Evolutionary conservation across 805 yeast genomes (phyloP).

Genomic region (Metschnikowia drakensbergensis): DNA sequence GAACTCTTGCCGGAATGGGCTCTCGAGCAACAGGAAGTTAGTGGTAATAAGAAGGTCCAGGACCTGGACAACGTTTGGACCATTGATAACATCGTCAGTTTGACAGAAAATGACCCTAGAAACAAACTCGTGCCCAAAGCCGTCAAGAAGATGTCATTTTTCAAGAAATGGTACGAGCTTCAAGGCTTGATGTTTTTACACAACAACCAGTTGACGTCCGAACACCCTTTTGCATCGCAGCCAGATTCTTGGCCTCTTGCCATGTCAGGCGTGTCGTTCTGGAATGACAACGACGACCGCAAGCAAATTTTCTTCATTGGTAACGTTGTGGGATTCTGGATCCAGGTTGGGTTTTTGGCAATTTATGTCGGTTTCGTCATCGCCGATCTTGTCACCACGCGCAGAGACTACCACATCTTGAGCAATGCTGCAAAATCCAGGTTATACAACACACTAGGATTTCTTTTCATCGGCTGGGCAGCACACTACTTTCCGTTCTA

Average conservation of each 20-base stretch:
- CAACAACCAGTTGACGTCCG: conserved; percentile 79
- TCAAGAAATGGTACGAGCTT: conserved; percentile 84
- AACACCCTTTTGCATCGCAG: conserved; percentile 93
- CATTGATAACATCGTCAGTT: conserved; percentile 62
- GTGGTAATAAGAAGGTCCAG: conserved; percentile 81
- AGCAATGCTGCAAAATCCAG: conserved; percentile 61
- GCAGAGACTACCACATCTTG: conserved; percentile 62
- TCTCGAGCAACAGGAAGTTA: conserved; percentile 83
- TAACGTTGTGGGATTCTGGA: conserved; percentile 88
- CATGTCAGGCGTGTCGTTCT: conserved; percentile 88
- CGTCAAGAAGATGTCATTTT: conserved; percentile 63
- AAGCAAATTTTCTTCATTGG: conserved; percentile 89
- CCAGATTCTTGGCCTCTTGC: conserved; percentile 92
- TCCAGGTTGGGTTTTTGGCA: conserved; percentile 62
- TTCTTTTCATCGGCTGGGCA: conserved; percentile 81
- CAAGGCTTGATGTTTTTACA: conserved; percentile 88
- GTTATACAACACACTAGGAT: conserved; percentile 75
- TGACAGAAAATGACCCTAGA: conserved; percentile 55
- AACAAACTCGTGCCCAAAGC: conserved; percentile 60
- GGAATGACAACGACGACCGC: conserved; percentile 68
- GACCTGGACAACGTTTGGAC: conserved; percentile 72
- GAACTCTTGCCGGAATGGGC: conserved; percentile 93
- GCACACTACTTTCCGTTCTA: conserved; percentile 89
- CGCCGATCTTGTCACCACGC: conserved; percentile 73
- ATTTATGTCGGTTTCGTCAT: conserved; percentile 59